Evolutionary conservation across 1,284 basidiomycete species (phyloP).

Genomic region (Leccinum subfulvum): DNA sequence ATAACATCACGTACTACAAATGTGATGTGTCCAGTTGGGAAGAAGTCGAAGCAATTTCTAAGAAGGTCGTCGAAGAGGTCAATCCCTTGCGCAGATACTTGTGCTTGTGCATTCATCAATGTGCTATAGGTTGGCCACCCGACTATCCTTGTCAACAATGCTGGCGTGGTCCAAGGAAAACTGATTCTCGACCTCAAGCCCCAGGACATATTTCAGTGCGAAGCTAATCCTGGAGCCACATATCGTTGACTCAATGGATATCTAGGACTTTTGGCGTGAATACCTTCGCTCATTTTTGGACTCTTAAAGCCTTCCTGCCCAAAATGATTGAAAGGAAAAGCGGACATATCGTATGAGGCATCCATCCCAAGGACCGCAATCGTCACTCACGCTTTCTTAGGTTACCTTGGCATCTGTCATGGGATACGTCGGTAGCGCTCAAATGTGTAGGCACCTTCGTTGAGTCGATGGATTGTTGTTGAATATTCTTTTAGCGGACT

Average conservation of each 20-base stretch:
- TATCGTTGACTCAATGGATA: background rate
- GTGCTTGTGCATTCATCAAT: conserved; percentile 1
- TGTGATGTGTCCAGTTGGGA: conserved; percentile 90
- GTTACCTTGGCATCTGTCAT: conserved; percentile 81
- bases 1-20: conserved; percentile 78
- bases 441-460: conserved; percentile 63
- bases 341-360: conserved; percentile 79
- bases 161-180: conserved; percentile 92
- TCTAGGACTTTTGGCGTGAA: conserved; percentile 88
- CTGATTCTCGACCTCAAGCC: conserved; percentile 75
- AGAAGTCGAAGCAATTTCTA: conserved; percentile 71
- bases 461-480: background rate
- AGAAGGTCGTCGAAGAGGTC: conserved; percentile 75
- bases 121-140: conserved; percentile 75
- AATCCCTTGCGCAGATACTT: background rate
- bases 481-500: conserved; percentile 67
- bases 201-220: conserved; percentile 80
- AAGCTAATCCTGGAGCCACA: background rate
- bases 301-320: conserved; percentile 90
- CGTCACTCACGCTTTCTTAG: conserved; percentile 36
- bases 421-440: conserved; percentile 72
- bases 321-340: conserved; percentile 73
- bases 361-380: background rate
- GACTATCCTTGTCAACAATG: conserved; percentile 92
- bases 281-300: conserved; percentile 87